Percentiles rank a stretch among this genome's conserved stretches.
Evolutionary conservation across 139 green algal genomes (phyloP).

Genomic region (Coccomyxa sp.): DNA sequence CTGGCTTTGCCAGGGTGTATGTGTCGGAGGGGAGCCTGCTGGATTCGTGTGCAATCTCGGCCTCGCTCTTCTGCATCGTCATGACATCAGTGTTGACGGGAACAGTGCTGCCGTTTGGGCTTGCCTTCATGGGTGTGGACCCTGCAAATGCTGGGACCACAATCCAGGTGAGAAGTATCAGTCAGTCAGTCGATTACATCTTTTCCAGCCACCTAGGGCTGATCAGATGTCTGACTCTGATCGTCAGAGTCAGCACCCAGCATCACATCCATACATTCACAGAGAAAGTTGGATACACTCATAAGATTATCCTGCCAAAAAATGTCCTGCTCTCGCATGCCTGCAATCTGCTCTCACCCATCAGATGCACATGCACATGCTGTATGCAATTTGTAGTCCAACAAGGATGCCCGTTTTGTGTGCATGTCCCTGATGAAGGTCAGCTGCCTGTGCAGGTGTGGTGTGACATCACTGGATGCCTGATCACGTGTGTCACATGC

Average conservation of each 20-base stretch:
- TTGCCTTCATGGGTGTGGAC: slow-evolving; percentile 62
- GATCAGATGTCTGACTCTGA: too few species aligned
- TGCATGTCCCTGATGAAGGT: too few species aligned
- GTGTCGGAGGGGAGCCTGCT: slow-evolving; percentile 61
- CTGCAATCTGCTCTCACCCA: too few species aligned
- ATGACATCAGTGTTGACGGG: slow-evolving; percentile 69
- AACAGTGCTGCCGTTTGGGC: slow-evolving; percentile 75
- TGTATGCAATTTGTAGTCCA: too few species aligned
- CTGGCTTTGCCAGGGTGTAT: slow-evolving; percentile 75
- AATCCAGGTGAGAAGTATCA: slow-evolving; percentile 54
- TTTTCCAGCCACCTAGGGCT: too few species aligned
- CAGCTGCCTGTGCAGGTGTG: slow-evolving; percentile 55
- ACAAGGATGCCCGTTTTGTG: too few species aligned
- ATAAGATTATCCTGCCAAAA: neutral
- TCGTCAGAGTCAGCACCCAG: too few species aligned
- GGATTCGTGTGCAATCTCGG: slow-evolving; percentile 68
- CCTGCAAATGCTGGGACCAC: slow-evolving; percentile 83
- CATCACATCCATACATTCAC: too few species aligned
- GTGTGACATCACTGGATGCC: slow-evolving; percentile 82
- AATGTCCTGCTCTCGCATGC: too few species aligned
- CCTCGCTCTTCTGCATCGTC: slow-evolving; percentile 82
- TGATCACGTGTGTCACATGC: slow-evolving; percentile 81
- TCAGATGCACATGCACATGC: too few species aligned
- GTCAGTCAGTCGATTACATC: too few species aligned
- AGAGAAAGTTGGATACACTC: too few species aligned